phyloP scores from a whole-genome alignment of 495 filamentous ascomycete genomes.

The Penicillium arizonense region DNA sequence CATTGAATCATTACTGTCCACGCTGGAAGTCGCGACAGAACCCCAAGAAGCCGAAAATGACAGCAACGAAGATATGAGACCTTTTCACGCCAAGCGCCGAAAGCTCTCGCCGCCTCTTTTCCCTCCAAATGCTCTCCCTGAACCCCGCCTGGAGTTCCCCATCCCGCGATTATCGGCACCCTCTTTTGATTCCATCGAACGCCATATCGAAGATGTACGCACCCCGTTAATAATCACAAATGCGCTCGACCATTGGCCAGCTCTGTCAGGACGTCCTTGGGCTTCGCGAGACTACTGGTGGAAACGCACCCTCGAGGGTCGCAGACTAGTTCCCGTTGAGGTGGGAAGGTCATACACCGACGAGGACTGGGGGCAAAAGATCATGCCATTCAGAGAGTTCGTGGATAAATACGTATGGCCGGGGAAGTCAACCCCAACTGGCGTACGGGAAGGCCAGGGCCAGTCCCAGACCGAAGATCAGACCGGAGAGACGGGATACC shows the following conservation, averaged over 20 bases:
- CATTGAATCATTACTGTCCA: constrained; percentile 47
- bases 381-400: constrained; percentile 76
- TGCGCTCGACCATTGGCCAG: constrained; percentile 72
- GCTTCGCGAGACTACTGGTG: constrained; percentile 70
- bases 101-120: constrained; percentile 38
- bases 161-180: constrained; percentile 37
- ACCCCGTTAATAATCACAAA: constrained; percentile 71
- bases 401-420: constrained; percentile 56
- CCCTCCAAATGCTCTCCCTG: constrained; percentile 34
- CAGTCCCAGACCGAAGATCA: constrained; percentile 11
- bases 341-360: constrained; percentile 89
- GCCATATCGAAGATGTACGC: constrained; percentile 50
- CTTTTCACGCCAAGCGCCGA: constrained; percentile 25
- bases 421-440: constrained; percentile 3
- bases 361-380: constrained; percentile 78
- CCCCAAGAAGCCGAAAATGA: background rate
- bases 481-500: constrained; percentile 57
- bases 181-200: constrained; percentile 63
- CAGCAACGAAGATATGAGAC: background rate
- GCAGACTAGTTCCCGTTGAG: constrained; percentile 83
- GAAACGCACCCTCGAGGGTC: constrained; percentile 69
- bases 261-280: constrained; percentile 69
- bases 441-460: background rate
- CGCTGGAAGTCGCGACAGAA: constrained; percentile 27
- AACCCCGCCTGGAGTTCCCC: constrained; percentile 33